phyloP scores from a whole-genome alignment of 163 green algal genomes.

The Chloromonas sp. region DNA sequence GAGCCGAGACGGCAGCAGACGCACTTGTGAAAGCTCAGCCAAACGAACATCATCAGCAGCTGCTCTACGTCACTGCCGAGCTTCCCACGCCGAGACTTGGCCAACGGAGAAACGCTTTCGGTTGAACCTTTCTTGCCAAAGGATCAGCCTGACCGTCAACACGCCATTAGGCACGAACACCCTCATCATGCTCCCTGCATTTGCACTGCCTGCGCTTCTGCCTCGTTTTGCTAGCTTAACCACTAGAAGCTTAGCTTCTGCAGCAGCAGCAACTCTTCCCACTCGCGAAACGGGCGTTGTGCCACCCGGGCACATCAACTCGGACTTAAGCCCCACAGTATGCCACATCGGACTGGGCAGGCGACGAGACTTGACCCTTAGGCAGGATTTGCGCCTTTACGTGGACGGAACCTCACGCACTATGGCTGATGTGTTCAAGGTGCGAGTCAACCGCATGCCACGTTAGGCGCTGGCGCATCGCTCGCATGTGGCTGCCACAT shows the following conservation, averaged over 20 bases:
- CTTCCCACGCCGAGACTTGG: too few relatives aligned
- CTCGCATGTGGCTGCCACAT: neutral
- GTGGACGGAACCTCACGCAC: conserved; percentile 31
- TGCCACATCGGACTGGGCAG: conserved; percentile 74
- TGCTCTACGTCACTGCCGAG: too few relatives aligned
- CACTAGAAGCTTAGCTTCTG: neutral
- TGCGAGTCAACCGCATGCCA: neutral
- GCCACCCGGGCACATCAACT: conserved; percentile 64
- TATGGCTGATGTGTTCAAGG: conserved; percentile 26
- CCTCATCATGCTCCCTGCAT: too few relatives aligned
- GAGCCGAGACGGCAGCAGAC: too few relatives aligned
- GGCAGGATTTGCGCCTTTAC: conserved; percentile 61
- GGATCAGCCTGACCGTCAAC: too few relatives aligned
- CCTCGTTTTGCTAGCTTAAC: too few relatives aligned
- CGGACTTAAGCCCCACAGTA: conserved; percentile 53
- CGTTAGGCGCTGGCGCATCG: neutral
- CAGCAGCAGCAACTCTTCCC: neutral
- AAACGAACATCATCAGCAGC: too few relatives aligned
- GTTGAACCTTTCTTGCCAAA: too few relatives aligned
- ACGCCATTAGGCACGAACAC: too few relatives aligned
- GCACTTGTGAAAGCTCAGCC: too few relatives aligned
- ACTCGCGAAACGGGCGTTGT: conserved; percentile 27
- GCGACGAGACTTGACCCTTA: conserved; percentile 71
- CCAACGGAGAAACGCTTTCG: too few relatives aligned
- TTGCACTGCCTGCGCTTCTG: too few relatives aligned